Conservation (phyloP, 1,139 yeast genomes). For the Kurtzmaniella quercitrusa region DNA sequence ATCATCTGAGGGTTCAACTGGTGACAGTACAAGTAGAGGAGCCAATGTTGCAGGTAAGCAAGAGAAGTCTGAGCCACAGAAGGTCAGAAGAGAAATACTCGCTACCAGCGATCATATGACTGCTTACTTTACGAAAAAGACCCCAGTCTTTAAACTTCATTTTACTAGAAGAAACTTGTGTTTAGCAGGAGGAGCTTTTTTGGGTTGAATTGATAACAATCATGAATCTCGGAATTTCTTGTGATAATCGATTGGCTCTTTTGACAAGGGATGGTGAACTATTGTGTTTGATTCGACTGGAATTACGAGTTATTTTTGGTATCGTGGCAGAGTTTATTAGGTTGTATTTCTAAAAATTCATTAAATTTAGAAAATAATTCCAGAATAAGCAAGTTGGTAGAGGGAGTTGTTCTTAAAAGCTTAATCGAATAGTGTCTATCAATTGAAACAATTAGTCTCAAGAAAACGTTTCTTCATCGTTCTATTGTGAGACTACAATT, state of each 20-base stretch:
- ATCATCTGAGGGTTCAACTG: slow-evolving; percentile 3
- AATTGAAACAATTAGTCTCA: too few relatives aligned
- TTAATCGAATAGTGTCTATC: not conserved
- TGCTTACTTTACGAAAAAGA: slow-evolving; percentile 87
- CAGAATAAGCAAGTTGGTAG: too few relatives aligned
- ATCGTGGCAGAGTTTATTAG: not conserved
- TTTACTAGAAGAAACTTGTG: slow-evolving; percentile 89
- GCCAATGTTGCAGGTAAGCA: slow-evolving; percentile 11
- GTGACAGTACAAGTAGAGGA: slow-evolving; percentile 11
- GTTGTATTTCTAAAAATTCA: too few relatives aligned
- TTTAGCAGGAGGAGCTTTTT: slow-evolving; percentile 86
- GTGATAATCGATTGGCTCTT: not conserved
- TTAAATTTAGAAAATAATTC: too few relatives aligned
- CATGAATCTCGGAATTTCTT: not conserved
- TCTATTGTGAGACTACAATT: too few relatives aligned
- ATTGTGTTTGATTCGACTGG: not conserved
- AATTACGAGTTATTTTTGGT: not conserved
- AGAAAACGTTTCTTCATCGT: too few relatives aligned
- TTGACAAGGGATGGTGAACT: not conserved
- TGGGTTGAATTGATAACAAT: slow-evolving; percentile 2
- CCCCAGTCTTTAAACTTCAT: slow-evolving; percentile 90
- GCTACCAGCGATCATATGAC: slow-evolving; percentile 91
- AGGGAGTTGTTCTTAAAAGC: not conserved
- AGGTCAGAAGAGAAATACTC: slow-evolving; percentile 60
- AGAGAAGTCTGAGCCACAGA: slow-evolving; percentile 35